Evolutionary conservation across 2,329 filamentous ascomycete genomes (phyloP), one percentile per base, ranked within the genome.

Genomic region (Penicillium nordicum): DNA sequence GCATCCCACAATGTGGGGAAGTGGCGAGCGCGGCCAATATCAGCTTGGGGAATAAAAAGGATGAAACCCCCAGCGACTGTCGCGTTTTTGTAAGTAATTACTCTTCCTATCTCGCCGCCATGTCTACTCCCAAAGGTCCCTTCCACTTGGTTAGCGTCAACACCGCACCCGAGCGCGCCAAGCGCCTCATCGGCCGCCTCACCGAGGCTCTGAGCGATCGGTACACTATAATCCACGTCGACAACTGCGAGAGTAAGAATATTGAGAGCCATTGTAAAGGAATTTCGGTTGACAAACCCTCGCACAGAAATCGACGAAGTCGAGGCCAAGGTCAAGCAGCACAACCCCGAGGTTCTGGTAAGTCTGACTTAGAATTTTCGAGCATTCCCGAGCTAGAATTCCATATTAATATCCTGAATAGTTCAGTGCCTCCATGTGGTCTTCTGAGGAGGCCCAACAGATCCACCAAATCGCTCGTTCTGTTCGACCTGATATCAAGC

Each of bases 131-230:
- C 14, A 78, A 79, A 62, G 84, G 84, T 18, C 84, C 84, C 3
- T 88, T 80, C 73, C 82, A 78, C 63, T 80, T 89, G 12, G 81
- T 88, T 30, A 89, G 85, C 1, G 85, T 89, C 62, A 89, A 88
- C 74, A 88, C 82, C 1, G 84, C 82, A 1, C 86, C 86, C 0
- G 85, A 87, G 60, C 78, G 86, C 54, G 87, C 86, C 34, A 83
- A 84, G 72, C 73, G 77, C 8, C 72, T 89, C 34, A 82, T 88
- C 64, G 85, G 86, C 11, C 79, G 83, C 0, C 72, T 89, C 37
- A 78, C 82, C 11, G 83, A 87, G 54, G 80, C 79, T 12, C 72
- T 89, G 32, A 85, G 84, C 68, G 84, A 87, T 53, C 75, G 74
- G 38, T 89, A 88, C 70, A 83, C 78, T 1, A 88, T 89, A 61